Base-by-base conservation (phyloP, 495 filamentous ascomycete species). In the Cudoniella acicularis region DNA sequence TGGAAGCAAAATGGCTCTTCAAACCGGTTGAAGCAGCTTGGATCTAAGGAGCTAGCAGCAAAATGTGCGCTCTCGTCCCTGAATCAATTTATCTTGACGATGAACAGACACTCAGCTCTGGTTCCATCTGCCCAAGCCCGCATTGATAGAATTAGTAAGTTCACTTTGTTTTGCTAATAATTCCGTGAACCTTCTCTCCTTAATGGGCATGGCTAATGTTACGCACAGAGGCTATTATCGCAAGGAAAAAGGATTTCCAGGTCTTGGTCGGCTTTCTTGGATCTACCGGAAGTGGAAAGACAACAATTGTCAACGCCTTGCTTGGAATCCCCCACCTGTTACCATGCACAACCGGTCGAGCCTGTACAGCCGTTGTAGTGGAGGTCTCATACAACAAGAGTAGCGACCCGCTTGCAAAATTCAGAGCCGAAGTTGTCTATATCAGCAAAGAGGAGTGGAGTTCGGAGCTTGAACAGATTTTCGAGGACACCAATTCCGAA, bases 321-420 rank as follows among this genome's bases (percentile, higher is more conserved):
- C 66, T 77, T 23, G 75, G 78, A 17, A 71, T 77, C 21, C 63
- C 64, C 16, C 47, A 64, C 18, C 26, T 72, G 10, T 11, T 64
- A 1, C 62, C 62, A 41, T 23, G 43, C 1, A 42, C 43, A 10
- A 42, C 18, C n/a, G 52, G 75, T 63, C 46, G 83, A 57, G 86
- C 84, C 9, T 87, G 84, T 72, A 89, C 87, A 2, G 86, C 86
- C 0, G 81, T 83, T n/a, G 76, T 81, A 0, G 87, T 80, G 0
- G 86, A 89, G 61, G 79, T 89, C 10, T 83, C 83, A 0, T 89
- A 79, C 65, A 87, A 86, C 49, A 6, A 64, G 50, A 70, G 64
- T 20, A 47, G 79, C 22, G 74, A 83, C 17, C 66, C 73, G 1
- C 62, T 63, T 0, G 60, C 69, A 24, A 70, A 64, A 41, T 90